These are phyloP conservation scores for Starmerella apicola DNA, from an alignment of 805 yeast species.

Conservation along the genomic window DNA sequence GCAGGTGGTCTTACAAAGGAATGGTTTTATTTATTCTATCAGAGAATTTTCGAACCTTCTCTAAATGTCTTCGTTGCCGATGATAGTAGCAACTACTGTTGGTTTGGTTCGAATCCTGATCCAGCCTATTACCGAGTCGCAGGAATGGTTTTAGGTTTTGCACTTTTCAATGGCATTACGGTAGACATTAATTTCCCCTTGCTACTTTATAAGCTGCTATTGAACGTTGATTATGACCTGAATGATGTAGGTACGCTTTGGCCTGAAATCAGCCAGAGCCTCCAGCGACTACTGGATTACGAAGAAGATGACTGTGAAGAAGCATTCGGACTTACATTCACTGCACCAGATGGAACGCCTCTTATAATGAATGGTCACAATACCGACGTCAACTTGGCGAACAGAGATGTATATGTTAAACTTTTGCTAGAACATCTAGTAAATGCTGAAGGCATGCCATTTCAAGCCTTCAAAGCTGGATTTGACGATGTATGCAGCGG, in stretches of 20 bases:
- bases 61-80: slow-evolving; percentile 55
- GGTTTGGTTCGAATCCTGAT: slow-evolving; percentile 43
- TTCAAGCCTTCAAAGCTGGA: slow-evolving; percentile 52
- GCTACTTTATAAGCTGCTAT: slow-evolving; percentile 62
- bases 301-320: slow-evolving; percentile 35
- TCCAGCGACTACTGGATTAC: slow-evolving; percentile 37
- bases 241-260: slow-evolving; percentile 56
- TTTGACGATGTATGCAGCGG: slow-evolving; percentile 69
- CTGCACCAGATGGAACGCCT: slow-evolving; percentile 46
- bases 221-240: slow-evolving; percentile 41
- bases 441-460: slow-evolving; percentile 31
- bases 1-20: slow-evolving; percentile 92
- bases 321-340: slow-evolving; percentile 48
- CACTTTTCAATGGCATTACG: slow-evolving; percentile 81
- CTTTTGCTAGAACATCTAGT: slow-evolving; percentile 51
- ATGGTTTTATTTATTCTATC: slow-evolving; percentile 73
- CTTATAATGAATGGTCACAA: slow-evolving; percentile 48
- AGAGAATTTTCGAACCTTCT: slow-evolving; percentile 54
- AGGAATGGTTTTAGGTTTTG: slow-evolving; percentile 81
- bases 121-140: slow-evolving; percentile 46
- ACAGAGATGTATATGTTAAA: slow-evolving; percentile 49
- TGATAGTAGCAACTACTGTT: slow-evolving; percentile 56
- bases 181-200: slow-evolving; percentile 67
- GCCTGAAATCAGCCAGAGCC: slow-evolving; percentile 51
- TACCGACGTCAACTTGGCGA: slow-evolving; percentile 43